phyloP scores from a whole-genome alignment of 2,329 filamentous ascomycete species.

The Fusarium subglutinans region DNA sequence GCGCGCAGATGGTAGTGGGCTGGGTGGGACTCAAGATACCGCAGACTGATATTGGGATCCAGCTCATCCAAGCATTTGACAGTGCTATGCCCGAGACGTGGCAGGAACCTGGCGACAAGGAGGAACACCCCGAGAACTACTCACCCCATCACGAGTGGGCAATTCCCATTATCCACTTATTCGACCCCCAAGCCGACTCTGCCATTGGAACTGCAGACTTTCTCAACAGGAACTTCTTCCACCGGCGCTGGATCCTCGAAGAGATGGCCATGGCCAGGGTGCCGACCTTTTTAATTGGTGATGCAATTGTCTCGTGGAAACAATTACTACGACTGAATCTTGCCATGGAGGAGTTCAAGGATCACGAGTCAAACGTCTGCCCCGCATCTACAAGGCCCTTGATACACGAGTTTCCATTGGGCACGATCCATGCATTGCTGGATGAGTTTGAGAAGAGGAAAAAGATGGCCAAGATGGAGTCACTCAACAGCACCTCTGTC shows the following conservation, averaged over 20 bases:
- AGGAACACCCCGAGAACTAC: constrained; percentile 48
- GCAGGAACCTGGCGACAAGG: constrained; percentile 47
- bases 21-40: constrained; percentile 46
- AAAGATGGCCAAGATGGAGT: constrained; percentile 31
- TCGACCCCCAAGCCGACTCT: constrained; percentile 34
- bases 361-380: constrained; percentile 45
- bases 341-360: constrained; percentile 49
- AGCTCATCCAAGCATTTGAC: constrained; percentile 43
- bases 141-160: constrained; percentile 46
- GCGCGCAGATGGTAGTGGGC: constrained; percentile 47
- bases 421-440: constrained; percentile 25
- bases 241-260: constrained; percentile 50
- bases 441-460: constrained; percentile 32
- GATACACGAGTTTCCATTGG: constrained; percentile 27
- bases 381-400: constrained; percentile 25
- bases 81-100: constrained; percentile 45
- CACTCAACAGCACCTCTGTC: constrained; percentile 11
- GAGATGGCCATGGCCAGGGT: constrained; percentile 49
- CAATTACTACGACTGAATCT: constrained; percentile 48
- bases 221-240: constrained; percentile 46
- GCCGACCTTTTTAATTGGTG: constrained; percentile 46
- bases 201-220: constrained; percentile 42
- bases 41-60: constrained; percentile 42
- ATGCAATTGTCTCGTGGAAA: constrained; percentile 49
- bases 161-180: constrained; percentile 38